Conservation (phyloP, 441 rosid species). For the Pelargonium australe region DNA sequence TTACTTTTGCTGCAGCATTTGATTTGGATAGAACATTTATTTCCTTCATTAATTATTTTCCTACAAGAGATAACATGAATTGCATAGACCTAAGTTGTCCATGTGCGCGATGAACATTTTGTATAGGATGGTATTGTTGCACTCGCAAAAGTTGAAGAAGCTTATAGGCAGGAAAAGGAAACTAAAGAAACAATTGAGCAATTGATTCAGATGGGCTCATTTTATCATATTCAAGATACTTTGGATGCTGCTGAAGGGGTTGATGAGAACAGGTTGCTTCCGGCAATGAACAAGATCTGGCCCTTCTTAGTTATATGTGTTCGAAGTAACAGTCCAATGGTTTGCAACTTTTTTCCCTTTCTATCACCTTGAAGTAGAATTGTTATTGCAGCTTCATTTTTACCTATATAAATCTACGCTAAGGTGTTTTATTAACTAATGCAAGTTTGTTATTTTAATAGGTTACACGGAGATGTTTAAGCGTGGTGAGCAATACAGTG, state of each 20-base stretch:
- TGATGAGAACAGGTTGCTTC: conserved; percentile 82
- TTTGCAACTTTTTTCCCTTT: conserved; percentile 19
- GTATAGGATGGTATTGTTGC: conserved; percentile 58
- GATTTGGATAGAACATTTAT: neutral
- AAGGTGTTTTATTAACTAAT: neutral
- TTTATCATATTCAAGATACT: conserved; percentile 64
- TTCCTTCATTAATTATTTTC: neutral
- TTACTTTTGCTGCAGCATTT: neutral
- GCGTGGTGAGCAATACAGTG: conserved; percentile 47
- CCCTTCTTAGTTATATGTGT: conserved; percentile 71
- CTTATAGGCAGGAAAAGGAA: conserved; percentile 56
- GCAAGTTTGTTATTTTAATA: conserved; percentile 24
- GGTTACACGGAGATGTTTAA: conserved; percentile 61
- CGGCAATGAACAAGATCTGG: conserved; percentile 89
- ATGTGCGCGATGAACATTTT: neutral
- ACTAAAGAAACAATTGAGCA: conserved; percentile 67
- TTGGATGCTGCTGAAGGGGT: conserved; percentile 52
- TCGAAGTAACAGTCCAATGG: conserved; percentile 60
- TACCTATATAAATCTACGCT: neutral
- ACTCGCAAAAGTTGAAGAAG: conserved; percentile 78
- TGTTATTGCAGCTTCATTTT: neutral
- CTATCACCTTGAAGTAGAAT: neutral
- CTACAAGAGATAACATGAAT: neutral
- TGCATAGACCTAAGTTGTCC: neutral
- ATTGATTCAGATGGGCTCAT: conserved; percentile 40